Evolutionary conservation across 768 basidiomycete genomes (phyloP).

Genomic region (Calvatia gigantea): DNA sequence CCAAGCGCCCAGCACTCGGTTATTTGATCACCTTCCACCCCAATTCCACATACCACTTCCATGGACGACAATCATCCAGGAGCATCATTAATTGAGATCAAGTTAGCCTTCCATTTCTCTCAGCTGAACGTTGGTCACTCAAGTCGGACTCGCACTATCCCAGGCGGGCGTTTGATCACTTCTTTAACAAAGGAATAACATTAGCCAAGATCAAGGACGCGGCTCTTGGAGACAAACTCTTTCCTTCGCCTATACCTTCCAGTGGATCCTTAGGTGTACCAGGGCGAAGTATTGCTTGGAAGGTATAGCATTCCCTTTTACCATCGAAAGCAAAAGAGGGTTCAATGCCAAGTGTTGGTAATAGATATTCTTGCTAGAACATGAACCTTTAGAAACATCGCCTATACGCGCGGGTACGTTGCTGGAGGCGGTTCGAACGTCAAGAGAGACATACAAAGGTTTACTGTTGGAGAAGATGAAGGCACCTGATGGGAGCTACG

Average conservation of each 20-base stretch:
- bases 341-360: no score
- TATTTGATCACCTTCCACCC: neutral
- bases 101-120: conserved; percentile 16
- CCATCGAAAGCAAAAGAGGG: no score
- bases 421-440: conserved; percentile 40
- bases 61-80: conserved; percentile 1
- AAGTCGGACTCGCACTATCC: neutral
- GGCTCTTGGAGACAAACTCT: conserved; percentile 57
- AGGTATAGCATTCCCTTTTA: conserved; percentile 44
- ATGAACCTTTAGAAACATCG: conserved; percentile 60
- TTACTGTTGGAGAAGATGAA: conserved; percentile 68
- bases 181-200: conserved; percentile 50
- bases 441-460: conserved; percentile 54
- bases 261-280: conserved; percentile 38
- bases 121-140: neutral
- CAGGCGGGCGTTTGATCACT: conserved; percentile 39
- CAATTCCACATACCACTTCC: neutral
- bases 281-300: conserved; percentile 86
- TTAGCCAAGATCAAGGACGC: conserved; percentile 67
- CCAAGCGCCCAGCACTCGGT: neutral
- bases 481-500: conserved; percentile 81
- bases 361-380: conserved; percentile 61
- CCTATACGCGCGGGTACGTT: conserved; percentile 32
- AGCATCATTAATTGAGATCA: conserved; percentile 4
- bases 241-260: conserved; percentile 35